A percentile compares a stretch with the other conserved stretches of the same genome.
phyloP scores from a whole-genome alignment of 2,329 filamentous ascomycete species.

The Stachybotrys chlorohalonatus region DNA sequence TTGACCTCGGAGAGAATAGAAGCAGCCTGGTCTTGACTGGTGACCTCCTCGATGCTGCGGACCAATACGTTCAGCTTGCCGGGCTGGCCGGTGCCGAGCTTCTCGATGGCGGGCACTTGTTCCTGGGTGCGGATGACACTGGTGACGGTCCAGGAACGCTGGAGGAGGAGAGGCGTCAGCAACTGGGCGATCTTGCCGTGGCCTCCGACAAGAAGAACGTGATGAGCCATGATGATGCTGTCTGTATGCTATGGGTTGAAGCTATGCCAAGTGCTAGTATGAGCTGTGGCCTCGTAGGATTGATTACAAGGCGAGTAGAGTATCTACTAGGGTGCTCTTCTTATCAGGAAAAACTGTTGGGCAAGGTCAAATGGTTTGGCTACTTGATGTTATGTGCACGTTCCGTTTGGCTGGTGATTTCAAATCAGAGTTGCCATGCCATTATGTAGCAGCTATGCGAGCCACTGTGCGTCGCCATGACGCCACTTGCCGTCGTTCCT shows the following conservation, averaged over 20 bases:
- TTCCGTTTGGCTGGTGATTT: not conserved
- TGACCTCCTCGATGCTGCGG: slow-evolving; percentile 62
- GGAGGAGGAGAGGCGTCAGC: slow-evolving; percentile 67
- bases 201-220: slow-evolving; percentile 68
- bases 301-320: no score
- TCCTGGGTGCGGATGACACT: slow-evolving; percentile 67
- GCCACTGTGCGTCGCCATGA: not conserved
- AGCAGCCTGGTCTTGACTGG: slow-evolving; percentile 51
- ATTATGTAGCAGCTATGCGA: no score
- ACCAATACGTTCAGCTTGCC: slow-evolving; percentile 63
- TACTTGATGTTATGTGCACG: not conserved
- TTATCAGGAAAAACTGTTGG: no score
- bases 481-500: not conserved
- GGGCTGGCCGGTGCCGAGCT: slow-evolving; percentile 46
- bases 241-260: not conserved
- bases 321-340: no score
- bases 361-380: not conserved
- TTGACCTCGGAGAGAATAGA: slow-evolving; percentile 51
- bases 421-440: not conserved
- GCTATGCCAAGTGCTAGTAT: no score
- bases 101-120: slow-evolving; percentile 55
- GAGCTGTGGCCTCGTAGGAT: no score
- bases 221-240: slow-evolving; percentile 20
- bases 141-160: slow-evolving; percentile 67
- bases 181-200: slow-evolving; percentile 71